Evolutionary conservation across 495 filamentous ascomycete species (phyloP).

Genomic region (Aspergillus conjunctus): DNA sequence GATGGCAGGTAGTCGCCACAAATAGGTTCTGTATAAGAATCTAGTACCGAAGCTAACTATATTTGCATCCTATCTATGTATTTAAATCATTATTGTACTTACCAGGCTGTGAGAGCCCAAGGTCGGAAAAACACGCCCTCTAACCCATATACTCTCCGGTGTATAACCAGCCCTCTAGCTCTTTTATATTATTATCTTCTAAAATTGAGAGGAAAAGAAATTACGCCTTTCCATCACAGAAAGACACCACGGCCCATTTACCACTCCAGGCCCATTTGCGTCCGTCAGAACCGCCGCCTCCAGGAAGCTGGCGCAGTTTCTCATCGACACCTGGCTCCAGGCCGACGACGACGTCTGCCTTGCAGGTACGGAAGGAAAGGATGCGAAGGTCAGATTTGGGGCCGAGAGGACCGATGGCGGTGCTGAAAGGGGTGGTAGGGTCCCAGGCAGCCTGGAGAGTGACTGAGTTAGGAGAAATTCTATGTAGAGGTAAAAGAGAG

Average conservation of each 20-base stretch:
- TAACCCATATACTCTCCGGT: neutral
- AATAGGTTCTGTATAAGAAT: no score
- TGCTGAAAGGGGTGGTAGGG: slow-evolving; percentile 79
- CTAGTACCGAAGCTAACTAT: no score
- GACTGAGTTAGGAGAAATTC: slow-evolving; percentile 15
- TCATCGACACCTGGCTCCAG: slow-evolving; percentile 81
- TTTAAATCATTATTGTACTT: no score
- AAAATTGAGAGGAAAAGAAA: neutral
- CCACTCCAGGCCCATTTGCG: slow-evolving; percentile 97
- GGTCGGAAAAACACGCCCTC: neutral
- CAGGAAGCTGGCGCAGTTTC: slow-evolving; percentile 65
- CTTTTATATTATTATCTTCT: neutral
- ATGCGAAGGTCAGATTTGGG: slow-evolving; percentile 76
- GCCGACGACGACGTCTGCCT: slow-evolving; percentile 93
- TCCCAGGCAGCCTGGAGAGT: slow-evolving; percentile 73
- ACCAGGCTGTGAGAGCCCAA: neutral
- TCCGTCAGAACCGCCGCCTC: slow-evolving; percentile 66
- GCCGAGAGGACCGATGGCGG: slow-evolving; percentile 86
- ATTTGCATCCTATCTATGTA: no score
- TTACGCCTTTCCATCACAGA: slow-evolving; percentile 68
- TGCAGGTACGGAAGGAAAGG: slow-evolving; percentile 88
- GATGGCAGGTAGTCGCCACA: no score
- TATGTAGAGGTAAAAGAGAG: neutral
- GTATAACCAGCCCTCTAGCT: neutral
- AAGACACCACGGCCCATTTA: slow-evolving; percentile 94